phyloP scores from a whole-genome alignment of 768 basidiomycete species.

The Leccinum variicolor region DNA sequence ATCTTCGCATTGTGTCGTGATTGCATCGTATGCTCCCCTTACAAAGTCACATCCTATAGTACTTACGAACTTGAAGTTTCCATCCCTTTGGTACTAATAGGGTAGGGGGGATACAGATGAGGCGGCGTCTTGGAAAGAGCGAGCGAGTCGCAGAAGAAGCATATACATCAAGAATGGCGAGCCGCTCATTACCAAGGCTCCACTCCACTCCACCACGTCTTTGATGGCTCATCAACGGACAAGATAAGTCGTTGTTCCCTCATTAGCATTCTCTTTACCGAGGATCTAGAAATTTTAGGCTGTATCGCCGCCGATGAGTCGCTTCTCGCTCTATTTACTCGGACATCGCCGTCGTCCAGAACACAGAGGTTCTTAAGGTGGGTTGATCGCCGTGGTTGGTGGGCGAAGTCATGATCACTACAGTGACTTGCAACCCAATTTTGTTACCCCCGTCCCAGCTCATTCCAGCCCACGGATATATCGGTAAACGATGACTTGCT shows the following conservation, averaged over 20 bases:
- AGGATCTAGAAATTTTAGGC: background rate
- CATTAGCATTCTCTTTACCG: background rate
- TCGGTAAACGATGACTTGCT: background rate
- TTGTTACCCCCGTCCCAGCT: background rate
- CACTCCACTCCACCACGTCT: no score
- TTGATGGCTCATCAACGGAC: background rate
- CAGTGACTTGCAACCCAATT: background rate
- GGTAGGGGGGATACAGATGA: no score
- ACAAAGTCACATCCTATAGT: background rate
- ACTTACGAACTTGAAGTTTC: no score
- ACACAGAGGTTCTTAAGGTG: background rate
- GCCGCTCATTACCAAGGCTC: background rate
- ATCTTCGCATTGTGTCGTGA: background rate
- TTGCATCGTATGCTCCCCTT: background rate
- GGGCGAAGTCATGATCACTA: background rate
- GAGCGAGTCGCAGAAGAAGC: no score
- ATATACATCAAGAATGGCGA: background rate
- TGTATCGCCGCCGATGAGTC: background rate
- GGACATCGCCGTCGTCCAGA: background rate
- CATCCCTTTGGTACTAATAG: no score
- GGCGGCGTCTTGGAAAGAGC: background rate
- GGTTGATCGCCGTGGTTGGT: background rate
- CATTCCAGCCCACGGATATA: conserved; percentile 69
- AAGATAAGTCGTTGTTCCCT: background rate
- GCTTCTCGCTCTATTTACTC: background rate